Evolutionary conservation across 768 basidiomycete species (phyloP), one percentile per base, ranked within the genome.

Genomic region (Tubosaeta sp.): DNA sequence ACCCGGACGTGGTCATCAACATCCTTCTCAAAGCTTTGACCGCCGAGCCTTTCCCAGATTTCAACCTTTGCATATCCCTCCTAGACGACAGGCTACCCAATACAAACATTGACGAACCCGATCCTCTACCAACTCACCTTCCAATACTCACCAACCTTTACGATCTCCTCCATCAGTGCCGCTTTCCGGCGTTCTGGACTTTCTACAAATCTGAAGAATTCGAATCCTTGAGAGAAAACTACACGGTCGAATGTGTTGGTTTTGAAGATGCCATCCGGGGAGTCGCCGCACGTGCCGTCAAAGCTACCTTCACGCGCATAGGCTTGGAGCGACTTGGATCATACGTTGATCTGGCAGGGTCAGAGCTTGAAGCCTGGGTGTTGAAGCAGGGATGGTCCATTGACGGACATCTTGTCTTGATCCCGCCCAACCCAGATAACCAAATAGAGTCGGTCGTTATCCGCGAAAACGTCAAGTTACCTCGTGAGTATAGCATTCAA

Each of bases 11-110:
- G 19, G 88, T 94, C 60, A 79, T 95, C 69, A 91, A 97, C 74
- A 90, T 97, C 70, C 88, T 99, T 65, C 80, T 95, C 68, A 95
- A 95, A 76, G 80, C 93, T 26, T 79, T 97, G 52, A 85, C 90
- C 37, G 83, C 90, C 2, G 78, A 86, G 45, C 91, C 93, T 32
- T 79, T 86, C 42, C 90, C 95, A 51, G 95, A 99, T 67, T 99
- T 95, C 75, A 88, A 90, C 63, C 88, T 98, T 57, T 95, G 90
- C 62, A 82, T 95, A 59, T 90, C 95, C 44, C 80, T 99, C n/a
- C 76, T 95, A 35, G 89, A 92, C 54, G 91, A 93, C 59, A 81
- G 85, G 43, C 68, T 78, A 16, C 63, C 71, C 46, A 81, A 70
- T 53, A 53, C 76, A 39, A 77, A 76, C 58, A 71, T 83, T 11